Conservation (phyloP, 78 protist species). For the Guillardia theta region DNA sequence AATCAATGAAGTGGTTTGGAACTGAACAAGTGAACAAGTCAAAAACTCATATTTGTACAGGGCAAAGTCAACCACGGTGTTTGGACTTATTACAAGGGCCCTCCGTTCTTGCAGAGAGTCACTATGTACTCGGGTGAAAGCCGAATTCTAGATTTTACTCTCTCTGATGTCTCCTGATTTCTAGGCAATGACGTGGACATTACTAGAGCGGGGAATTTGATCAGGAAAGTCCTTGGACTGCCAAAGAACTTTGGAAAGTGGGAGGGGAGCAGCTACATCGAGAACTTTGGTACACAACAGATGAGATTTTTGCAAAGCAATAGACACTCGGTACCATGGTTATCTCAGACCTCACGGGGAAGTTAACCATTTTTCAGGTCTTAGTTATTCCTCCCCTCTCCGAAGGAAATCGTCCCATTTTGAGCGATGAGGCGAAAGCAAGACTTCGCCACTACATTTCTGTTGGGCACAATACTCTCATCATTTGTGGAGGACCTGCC, state of each 20-base stretch:
- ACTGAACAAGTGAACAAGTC: not conserved
- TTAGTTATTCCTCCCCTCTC: not conserved
- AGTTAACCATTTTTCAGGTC: no score
- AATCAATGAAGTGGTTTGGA: not conserved
- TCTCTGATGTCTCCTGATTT: not conserved
- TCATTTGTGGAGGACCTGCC: not conserved
- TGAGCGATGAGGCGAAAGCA: not conserved
- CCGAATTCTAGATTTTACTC: not conserved
- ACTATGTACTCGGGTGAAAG: not conserved
- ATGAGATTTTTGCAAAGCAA: constrained; percentile 10
- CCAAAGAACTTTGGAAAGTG: constrained; percentile 25
- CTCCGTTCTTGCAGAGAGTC: not conserved
- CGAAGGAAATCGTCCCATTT: not conserved
- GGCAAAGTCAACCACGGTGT: not conserved
- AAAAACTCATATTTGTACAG: not conserved
- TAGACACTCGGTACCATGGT: not conserved
- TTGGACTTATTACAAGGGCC: constrained; percentile 7
- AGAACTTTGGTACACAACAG: not conserved
- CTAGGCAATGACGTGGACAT: not conserved
- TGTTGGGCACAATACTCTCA: constrained; percentile 25
- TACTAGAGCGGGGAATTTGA: not conserved
- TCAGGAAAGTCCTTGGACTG: not conserved
- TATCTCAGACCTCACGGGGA: no score
- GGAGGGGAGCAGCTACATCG: not conserved
- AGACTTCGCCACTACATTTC: not conserved